Evolutionary conservation across 2,329 filamentous ascomycete species (phyloP).

Genomic region (Colletotrichum lindemuthianum): DNA sequence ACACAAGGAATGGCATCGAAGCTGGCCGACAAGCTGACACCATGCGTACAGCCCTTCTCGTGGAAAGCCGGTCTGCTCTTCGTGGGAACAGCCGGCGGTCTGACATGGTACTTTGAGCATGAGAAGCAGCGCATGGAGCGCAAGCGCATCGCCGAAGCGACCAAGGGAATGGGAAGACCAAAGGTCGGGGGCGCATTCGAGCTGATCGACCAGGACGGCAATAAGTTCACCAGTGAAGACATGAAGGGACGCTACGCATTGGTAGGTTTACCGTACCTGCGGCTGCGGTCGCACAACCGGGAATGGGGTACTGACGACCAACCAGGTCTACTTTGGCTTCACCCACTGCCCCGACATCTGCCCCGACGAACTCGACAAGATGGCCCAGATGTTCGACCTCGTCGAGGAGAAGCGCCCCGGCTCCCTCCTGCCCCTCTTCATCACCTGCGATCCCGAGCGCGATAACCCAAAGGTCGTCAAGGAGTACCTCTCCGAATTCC

Average conservation of each 20-base stretch:
- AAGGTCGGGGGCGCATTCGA: conserved; percentile 92
- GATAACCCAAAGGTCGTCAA: conserved; percentile 88
- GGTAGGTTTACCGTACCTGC: conserved; percentile 56
- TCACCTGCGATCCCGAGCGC: conserved; percentile 93
- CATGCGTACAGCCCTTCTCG: conserved; percentile 78
- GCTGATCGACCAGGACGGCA: conserved; percentile 83
- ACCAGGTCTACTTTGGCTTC: conserved; percentile 95
- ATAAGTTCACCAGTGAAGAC: conserved; percentile 79
- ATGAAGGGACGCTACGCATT: conserved; percentile 88
- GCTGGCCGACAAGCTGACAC: conserved; percentile 21
- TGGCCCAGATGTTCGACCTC: conserved; percentile 92
- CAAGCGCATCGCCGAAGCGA: conserved; percentile 87
- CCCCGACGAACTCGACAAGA: conserved; percentile 98
- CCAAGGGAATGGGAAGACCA: conserved; percentile 90
- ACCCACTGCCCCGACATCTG: conserved; percentile 98
- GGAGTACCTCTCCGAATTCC: conserved; percentile 90
- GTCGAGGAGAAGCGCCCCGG: conserved; percentile 63
- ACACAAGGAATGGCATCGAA: background rate
- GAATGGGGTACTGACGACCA: background rate
- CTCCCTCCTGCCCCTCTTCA: conserved; percentile 82
- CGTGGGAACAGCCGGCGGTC: conserved; percentile 76
- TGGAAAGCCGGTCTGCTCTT: conserved; percentile 91
- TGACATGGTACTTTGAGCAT: conserved; percentile 91
- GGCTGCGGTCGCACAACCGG: background rate
- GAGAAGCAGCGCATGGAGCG: conserved; percentile 94